These are phyloP conservation scores for Microbotryum saponariae DNA, from an alignment of 1,284 basidiomycete genomes.

Conservation along the genomic window DNA sequence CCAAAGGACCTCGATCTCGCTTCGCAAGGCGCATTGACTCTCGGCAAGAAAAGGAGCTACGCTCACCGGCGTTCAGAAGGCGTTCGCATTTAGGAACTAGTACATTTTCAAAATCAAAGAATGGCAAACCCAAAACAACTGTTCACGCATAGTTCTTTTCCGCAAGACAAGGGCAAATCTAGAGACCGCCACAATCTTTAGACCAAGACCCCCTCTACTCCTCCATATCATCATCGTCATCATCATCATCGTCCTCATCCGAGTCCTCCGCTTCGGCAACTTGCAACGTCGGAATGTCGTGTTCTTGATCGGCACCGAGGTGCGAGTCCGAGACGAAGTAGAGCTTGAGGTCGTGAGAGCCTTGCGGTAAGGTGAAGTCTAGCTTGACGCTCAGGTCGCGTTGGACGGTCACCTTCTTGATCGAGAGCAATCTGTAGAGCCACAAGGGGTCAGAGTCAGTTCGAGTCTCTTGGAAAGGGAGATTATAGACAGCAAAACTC, in stretches of 20 bases:
- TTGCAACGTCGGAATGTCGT: constrained; percentile 65
- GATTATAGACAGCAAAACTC: background rate
- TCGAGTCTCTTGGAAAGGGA: too few species aligned
- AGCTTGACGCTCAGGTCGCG: constrained; percentile 71
- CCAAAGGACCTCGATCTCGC: too few species aligned
- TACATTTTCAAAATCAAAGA: too few species aligned
- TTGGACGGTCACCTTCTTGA: constrained; percentile 89
- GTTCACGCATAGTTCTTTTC: too few species aligned
- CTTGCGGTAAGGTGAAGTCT: constrained; percentile 78
- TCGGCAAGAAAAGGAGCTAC: too few species aligned
- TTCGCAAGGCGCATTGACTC: too few species aligned
- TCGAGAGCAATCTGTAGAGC: constrained; percentile 57
- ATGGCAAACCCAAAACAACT: too few species aligned
- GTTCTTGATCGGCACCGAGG: constrained; percentile 73
- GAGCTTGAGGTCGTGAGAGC: constrained; percentile 71
- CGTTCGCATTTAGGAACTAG: too few species aligned
- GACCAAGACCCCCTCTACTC: constrained; percentile 30
- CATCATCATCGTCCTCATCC: constrained; percentile 52
- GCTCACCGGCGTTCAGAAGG: too few species aligned
- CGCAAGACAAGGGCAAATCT: background rate
- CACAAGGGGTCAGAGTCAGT: too few species aligned
- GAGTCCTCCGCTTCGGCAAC: constrained; percentile 78
- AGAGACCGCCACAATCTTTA: background rate
- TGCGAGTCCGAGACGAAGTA: constrained; percentile 92
- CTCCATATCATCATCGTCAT: constrained; percentile 52